These are phyloP conservation scores for Psilocybe subaeruginosa DNA, from an alignment of 768 basidiomycete genomes.

Conservation along the genomic window DNA sequence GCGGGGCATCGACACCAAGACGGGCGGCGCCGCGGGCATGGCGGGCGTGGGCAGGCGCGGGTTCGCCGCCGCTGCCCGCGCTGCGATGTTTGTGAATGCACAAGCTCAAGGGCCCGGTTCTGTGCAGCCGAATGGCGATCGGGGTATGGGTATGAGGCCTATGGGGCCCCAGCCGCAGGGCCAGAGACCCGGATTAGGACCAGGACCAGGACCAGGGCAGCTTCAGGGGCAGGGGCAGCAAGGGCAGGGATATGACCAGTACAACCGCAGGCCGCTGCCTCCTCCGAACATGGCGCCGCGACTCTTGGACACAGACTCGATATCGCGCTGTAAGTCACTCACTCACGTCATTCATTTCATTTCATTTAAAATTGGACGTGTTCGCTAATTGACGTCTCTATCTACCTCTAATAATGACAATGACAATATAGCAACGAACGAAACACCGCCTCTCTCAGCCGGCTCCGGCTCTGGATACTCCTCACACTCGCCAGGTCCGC, in stretches of 20 bases:
- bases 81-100: slow-evolving; percentile 39
- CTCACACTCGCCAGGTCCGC: slow-evolving; percentile 42
- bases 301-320: slow-evolving; percentile 50
- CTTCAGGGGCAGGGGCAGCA: slow-evolving; percentile 15
- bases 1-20: slow-evolving; percentile 66
- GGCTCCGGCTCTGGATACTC: slow-evolving; percentile 48
- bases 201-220: slow-evolving; percentile 30
- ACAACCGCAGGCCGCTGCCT: not conserved
- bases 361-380: no score
- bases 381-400: slow-evolving; percentile 15
- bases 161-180: slow-evolving; percentile 20
- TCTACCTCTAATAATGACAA: slow-evolving; percentile 5
- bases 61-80: slow-evolving; percentile 75
- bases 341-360: no score
- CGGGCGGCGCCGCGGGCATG: slow-evolving; percentile 82
- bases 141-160: not conserved
- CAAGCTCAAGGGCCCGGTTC: slow-evolving; percentile 1
- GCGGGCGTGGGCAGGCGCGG: slow-evolving; percentile 89
- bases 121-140: not conserved
- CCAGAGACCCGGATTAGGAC: slow-evolving; percentile 18
- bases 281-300: slow-evolving; percentile 26
- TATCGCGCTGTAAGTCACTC: slow-evolving; percentile 39
- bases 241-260: no score
- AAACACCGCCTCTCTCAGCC: slow-evolving; percentile 50
- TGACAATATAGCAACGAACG: slow-evolving; percentile 30